Conservation (phyloP, 768 basidiomycete species). For the Auriculariales sp. region DNA sequence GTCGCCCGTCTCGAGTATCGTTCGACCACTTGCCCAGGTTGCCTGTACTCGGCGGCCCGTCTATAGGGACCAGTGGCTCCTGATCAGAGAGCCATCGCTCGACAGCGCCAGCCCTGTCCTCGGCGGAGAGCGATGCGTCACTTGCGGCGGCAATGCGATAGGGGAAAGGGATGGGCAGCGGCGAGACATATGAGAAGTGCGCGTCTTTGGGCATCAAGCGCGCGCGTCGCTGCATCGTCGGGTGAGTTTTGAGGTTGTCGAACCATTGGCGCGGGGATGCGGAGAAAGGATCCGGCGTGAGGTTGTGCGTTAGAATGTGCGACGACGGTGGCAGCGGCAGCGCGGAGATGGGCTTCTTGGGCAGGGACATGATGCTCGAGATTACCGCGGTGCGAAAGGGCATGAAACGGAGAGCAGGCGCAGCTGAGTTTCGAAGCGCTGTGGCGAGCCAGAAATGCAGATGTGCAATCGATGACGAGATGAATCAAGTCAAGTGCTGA, state of each 20-base stretch:
- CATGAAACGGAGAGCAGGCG: neutral
- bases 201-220: slow-evolving; percentile 39
- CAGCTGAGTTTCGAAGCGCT: neutral
- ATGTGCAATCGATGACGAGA: no score
- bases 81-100: slow-evolving; percentile 62
- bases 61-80: slow-evolving; percentile 34
- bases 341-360: slow-evolving; percentile 29
- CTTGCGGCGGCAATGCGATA: slow-evolving; percentile 49
- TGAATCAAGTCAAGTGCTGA: no score
- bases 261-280: slow-evolving; percentile 35
- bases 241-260: slow-evolving; percentile 31
- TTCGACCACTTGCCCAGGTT: slow-evolving; percentile 34
- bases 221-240: slow-evolving; percentile 57
- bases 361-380: neutral
- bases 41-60: slow-evolving; percentile 14
- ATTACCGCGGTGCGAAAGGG: neutral
- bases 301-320: slow-evolving; percentile 27
- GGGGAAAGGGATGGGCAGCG: slow-evolving; percentile 73
- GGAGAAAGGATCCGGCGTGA: slow-evolving; percentile 45
- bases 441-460: neutral
- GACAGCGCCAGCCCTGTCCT: slow-evolving; percentile 48
- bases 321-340: slow-evolving; percentile 34
- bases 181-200: slow-evolving; percentile 74
- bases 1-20: slow-evolving; percentile 33
- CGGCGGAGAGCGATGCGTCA: slow-evolving; percentile 23